Percentiles rank a stretch among this genome's conserved stretches.
phyloP scores from a whole-genome alignment of 1,284 basidiomycete species.

The Salmacisia buchloeana region DNA sequence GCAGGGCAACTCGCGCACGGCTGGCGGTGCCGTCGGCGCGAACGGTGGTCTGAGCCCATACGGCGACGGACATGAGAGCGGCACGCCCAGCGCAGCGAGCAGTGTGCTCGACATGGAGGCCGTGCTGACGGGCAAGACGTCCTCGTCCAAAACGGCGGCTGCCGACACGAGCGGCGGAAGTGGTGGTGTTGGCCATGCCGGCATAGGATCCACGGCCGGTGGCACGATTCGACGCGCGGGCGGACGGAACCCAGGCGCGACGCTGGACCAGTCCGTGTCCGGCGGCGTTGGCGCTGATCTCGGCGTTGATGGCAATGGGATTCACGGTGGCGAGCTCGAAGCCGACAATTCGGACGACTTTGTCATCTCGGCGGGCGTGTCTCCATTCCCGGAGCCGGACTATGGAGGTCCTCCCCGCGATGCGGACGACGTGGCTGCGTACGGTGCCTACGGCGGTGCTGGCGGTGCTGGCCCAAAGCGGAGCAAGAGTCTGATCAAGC shows the following conservation, averaged over 20 bases:
- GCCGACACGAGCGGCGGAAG: background rate
- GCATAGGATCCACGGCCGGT: constrained; percentile 10
- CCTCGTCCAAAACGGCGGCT: background rate
- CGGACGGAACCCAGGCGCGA: background rate
- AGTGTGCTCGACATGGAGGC: constrained; percentile 44
- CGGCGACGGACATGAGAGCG: constrained; percentile 21
- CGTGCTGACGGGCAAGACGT: constrained; percentile 37
- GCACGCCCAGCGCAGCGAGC: constrained; percentile 33
- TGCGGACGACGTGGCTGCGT: constrained; percentile 7
- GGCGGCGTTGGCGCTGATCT: background rate
- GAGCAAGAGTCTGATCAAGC: constrained; percentile 39
- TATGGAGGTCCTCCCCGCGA: constrained; percentile 14
- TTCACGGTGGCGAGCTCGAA: background rate
- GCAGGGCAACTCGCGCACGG: background rate
- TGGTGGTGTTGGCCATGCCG: constrained; percentile 12
- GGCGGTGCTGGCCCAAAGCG: constrained; percentile 25
- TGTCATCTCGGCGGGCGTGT: constrained; percentile 20
- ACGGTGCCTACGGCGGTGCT: background rate
- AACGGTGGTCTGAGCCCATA: constrained; percentile 24
- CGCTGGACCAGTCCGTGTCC: background rate
- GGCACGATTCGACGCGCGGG: background rate
- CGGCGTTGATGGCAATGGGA: background rate
- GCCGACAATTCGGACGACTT: background rate
- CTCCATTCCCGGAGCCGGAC: constrained; percentile 36
- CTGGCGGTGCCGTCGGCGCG: background rate